Percentiles rank a stretch among this genome's conserved stretches.
phyloP scores from a whole-genome alignment of 108 stramenopile species.

The Conticribra guillardii region DNA sequence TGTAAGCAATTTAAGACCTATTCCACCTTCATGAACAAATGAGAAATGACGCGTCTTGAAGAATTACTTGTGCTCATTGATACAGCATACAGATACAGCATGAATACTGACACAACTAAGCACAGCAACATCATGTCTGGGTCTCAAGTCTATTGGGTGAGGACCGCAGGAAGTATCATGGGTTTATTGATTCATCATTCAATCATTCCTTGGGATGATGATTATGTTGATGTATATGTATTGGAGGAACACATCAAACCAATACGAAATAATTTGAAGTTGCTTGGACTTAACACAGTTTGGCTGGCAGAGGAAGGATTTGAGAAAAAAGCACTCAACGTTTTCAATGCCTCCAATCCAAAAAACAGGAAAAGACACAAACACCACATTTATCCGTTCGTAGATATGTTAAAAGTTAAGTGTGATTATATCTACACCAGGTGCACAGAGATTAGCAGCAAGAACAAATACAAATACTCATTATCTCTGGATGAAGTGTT shows the following conservation, averaged over 20 bases:
- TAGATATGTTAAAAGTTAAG: not conserved
- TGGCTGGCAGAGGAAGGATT: not conserved
- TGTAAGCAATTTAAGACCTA: too few species aligned
- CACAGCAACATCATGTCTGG: not conserved
- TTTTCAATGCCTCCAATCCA: not conserved
- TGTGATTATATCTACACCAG: not conserved
- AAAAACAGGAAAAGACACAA: not conserved
- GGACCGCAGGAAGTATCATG: constrained; percentile 8
- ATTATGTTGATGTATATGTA: constrained; percentile 16
- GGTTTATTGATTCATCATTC: constrained; percentile 1
- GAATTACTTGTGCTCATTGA: not conserved
- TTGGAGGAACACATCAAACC: not conserved
- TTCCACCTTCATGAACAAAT: too few species aligned
- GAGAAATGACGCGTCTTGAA: not conserved
- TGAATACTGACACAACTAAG: not conserved
- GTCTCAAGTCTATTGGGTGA: constrained; percentile 6
- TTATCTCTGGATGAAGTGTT: not conserved
- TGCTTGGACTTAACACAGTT: not conserved
- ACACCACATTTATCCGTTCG: not conserved
- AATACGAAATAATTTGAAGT: not conserved
- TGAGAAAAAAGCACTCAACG: not conserved
- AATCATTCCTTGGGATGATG: constrained; percentile 14
- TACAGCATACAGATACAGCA: not conserved
- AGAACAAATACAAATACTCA: not conserved
- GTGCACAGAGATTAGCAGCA: not conserved